Base-by-base conservation (phyloP, 2,329 filamentous ascomycete genomes). In the Mariannaea elegans region DNA sequence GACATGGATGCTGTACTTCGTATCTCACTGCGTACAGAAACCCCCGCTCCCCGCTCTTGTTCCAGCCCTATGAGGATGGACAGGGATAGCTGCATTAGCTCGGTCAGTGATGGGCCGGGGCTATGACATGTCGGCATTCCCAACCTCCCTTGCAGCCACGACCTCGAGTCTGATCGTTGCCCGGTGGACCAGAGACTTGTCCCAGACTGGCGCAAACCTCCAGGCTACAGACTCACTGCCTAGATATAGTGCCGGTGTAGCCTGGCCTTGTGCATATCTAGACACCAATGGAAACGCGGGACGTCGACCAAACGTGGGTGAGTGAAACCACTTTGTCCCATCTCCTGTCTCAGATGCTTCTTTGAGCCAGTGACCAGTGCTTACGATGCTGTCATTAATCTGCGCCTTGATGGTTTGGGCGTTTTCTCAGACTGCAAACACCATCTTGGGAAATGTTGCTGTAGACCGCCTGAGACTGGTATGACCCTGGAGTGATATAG, bases 201-300 rank as follows among this genome's bases (percentile, higher is more conserved):
- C 65, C 41, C 50, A 63, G 56, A 62, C 61, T 66, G 63, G 61
- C 59, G 57, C 55, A 54, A 27, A 51, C 34, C 59, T 61, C 61
- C 55, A 70, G 68, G 68, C 68, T 70, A 64, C 68, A 61, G 42
- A 44, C 39, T 60, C 67, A 64, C 66, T 68, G 66, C 65, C 65
- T 69, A 56, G 44, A 49, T 65, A 10, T 39, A 60, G 61, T 29
- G 52, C 39, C 60, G 49, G 57, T 65, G 66, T 29, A 68, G 68
- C 68, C 68, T 71, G 53, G 57, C 14, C 18, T 23, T 59, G 19
- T 69, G 65, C 62, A 58, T 67, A 27, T 47, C 27, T 18, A 21
- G 50, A 54, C 45, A 52, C 65, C 58, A 70, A 67, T 70, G 46
- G 53, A 59, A 59, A 54, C 31, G 45, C 54, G 21, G 16, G 59